Percentiles rank a stretch among this genome's conserved stretches.
Conservation (phyloP, 1,284 basidiomycete species). For the Megacollybia platyphylla region DNA sequence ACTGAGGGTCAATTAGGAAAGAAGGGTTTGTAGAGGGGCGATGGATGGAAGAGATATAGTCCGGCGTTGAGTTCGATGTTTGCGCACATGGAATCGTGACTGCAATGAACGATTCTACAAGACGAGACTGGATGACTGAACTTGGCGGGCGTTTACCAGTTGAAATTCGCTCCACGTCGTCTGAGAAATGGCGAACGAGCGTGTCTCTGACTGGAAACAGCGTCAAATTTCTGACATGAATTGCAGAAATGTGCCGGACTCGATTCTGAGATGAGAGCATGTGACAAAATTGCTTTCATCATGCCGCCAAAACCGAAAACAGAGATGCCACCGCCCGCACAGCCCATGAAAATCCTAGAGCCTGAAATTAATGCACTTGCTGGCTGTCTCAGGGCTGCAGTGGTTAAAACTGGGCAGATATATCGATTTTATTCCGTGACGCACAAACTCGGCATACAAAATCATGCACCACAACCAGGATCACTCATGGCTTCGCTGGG, state of each 20-base stretch:
- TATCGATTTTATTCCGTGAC: slow-evolving; percentile 56
- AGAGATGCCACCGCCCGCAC: slow-evolving; percentile 52
- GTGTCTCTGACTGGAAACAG: slow-evolving; percentile 71
- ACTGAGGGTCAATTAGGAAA: slow-evolving; percentile 44
- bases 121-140: slow-evolving; percentile 46
- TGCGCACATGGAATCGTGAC: slow-evolving; percentile 25
- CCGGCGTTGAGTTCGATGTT: slow-evolving; percentile 21
- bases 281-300: background rate
- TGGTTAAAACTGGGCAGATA: slow-evolving; percentile 55
- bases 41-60: slow-evolving; percentile 63
- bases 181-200: slow-evolving; percentile 49
- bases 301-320: slow-evolving; percentile 12
- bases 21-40: slow-evolving; percentile 64
- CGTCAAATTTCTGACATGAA: slow-evolving; percentile 71
- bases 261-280: slow-evolving; percentile 34
- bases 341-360: slow-evolving; percentile 40
- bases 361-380: slow-evolving; percentile 47
- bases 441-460: slow-evolving; percentile 47
- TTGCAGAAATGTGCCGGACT: slow-evolving; percentile 58
- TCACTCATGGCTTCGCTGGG: slow-evolving; percentile 51
- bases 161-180: slow-evolving; percentile 43
- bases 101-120: slow-evolving; percentile 71
- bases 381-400: slow-evolving; percentile 48
- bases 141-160: slow-evolving; percentile 18
- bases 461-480: slow-evolving; percentile 51